phyloP scores from a whole-genome alignment of 768 basidiomycete genomes.

The Heimioporus sp. region DNA sequence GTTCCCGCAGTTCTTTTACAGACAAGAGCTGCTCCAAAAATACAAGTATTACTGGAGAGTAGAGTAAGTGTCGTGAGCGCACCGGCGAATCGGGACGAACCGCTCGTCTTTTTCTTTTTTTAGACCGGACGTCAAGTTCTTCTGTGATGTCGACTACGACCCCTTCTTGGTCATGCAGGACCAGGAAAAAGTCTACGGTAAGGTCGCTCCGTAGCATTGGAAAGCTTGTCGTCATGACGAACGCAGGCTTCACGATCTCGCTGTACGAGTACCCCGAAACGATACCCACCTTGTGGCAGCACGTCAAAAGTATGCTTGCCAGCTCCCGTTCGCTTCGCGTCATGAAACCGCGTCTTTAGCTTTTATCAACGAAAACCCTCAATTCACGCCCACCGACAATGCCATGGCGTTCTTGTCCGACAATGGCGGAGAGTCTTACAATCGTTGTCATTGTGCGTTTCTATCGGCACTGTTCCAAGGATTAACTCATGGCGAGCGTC shows the following conservation, averaged over 20 bases:
- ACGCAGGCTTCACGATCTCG: conserved; percentile 72
- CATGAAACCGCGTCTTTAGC: conserved; percentile 37
- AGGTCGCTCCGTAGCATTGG: background rate
- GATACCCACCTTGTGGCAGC: conserved; percentile 77
- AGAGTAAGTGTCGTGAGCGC: conserved; percentile 54
- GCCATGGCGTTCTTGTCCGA: conserved; percentile 75
- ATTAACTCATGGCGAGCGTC: conserved; percentile 1
- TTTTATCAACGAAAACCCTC: conserved; percentile 62
- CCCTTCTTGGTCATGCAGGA: conserved; percentile 82
- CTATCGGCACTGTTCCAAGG: background rate
- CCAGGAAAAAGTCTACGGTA: conserved; percentile 81
- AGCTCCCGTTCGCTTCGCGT: background rate
- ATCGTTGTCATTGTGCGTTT: conserved; percentile 73
- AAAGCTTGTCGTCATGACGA: background rate
- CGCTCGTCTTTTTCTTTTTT: conserved; percentile 2
- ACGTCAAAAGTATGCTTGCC: conserved; percentile 55
- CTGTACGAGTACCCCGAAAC: conserved; percentile 78
- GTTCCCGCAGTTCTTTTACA: conserved; percentile 69
- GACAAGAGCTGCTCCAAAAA: conserved; percentile 69
- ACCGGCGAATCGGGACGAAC: background rate
- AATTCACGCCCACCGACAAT: conserved; percentile 61
- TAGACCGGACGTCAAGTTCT: conserved; percentile 76
- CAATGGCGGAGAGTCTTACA: conserved; percentile 64
- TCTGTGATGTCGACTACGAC: conserved; percentile 77
- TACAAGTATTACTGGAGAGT: conserved; percentile 92